Conservation (phyloP, 1,139 yeast species). For the Scheffersomyces illinoinensis region DNA sequence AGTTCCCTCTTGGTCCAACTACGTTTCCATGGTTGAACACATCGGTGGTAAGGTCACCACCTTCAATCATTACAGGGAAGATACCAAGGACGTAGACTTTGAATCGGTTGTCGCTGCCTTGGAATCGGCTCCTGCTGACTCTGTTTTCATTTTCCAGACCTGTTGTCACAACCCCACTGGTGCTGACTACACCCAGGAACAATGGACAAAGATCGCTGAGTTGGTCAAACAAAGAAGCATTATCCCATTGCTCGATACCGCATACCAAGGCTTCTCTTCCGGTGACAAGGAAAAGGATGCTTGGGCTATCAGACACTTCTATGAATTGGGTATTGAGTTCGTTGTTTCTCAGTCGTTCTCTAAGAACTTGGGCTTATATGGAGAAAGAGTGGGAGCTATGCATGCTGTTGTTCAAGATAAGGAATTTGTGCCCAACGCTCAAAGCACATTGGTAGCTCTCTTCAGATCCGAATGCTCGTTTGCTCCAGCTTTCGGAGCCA, state of each 20-base stretch:
- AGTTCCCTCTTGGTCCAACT: conserved; percentile 44
- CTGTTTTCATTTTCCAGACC: conserved; percentile 59
- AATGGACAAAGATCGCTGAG: conserved; percentile 67
- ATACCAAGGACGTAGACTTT: conserved; percentile 31
- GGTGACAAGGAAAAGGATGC: conserved; percentile 24
- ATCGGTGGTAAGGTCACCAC: conserved; percentile 27
- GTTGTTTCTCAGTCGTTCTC: conserved; percentile 46
- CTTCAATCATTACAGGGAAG: conserved; percentile 36
- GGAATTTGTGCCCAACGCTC: conserved; percentile 19
- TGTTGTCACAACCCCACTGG: conserved; percentile 99
- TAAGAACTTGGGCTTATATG: conserved; percentile 48
- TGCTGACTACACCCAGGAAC: conserved; percentile 83
- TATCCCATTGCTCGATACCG: conserved; percentile 89
- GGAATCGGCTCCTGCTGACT: conserved; percentile 27
- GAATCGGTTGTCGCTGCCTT: conserved; percentile 27
- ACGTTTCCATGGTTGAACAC: conserved; percentile 35
- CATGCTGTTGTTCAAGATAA: conserved; percentile 36
- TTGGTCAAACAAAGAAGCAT: conserved; percentile 44
- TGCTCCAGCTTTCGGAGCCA: conserved; percentile 50
- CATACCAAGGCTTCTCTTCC: conserved; percentile 74
- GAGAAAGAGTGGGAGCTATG: conserved; percentile 45
- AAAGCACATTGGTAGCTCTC: conserved; percentile 26
- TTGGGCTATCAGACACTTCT: conserved; percentile 20
- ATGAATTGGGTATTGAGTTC: conserved; percentile 16
- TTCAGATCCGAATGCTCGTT: conserved; percentile 44